Conservation (phyloP, 1,284 basidiomycete species). For the Trametes hirsuta region DNA sequence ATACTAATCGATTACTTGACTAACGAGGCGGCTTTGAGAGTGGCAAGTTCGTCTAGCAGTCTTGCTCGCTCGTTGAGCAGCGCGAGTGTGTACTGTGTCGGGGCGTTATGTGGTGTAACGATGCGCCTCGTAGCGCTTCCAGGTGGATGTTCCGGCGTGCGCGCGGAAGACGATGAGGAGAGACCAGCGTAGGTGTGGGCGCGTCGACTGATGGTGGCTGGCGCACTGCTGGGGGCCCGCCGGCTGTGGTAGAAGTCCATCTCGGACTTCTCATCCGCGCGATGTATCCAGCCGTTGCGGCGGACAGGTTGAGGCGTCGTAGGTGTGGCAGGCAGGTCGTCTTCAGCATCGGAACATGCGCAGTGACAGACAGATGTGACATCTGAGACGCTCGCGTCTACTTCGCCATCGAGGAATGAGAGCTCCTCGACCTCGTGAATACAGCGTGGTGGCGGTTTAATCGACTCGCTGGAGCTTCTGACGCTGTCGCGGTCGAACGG, state of each 20-base stretch:
- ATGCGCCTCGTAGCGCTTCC: constrained; percentile 19
- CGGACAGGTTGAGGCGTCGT: constrained; percentile 40
- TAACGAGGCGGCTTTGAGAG: constrained; percentile 29
- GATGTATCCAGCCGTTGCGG: constrained; percentile 54
- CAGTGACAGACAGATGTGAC: constrained; percentile 15
- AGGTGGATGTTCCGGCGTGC: background rate
- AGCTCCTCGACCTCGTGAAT: constrained; percentile 57
- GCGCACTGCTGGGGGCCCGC: constrained; percentile 19
- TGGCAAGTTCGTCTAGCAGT: constrained; percentile 50
- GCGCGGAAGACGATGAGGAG: constrained; percentile 5
- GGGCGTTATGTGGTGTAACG: constrained; percentile 42
- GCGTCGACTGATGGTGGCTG: constrained; percentile 6
- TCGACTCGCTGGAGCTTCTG: constrained; percentile 8
- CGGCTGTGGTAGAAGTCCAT: constrained; percentile 47
- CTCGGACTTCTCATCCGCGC: constrained; percentile 53
- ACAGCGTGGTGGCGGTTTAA: constrained; percentile 36
- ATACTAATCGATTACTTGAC: background rate
- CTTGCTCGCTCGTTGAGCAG: constrained; percentile 54
- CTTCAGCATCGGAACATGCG: constrained; percentile 15
- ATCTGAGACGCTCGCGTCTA: constrained; percentile 7
- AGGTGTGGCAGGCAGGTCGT: constrained; percentile 15
- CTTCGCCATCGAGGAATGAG: constrained; percentile 32
- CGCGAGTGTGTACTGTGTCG: constrained; percentile 47
- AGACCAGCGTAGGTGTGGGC: constrained; percentile 15
- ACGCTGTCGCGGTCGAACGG: background rate